Base-by-base conservation (phyloP, 192 early-diverging fungal species). In the Mycoemilia scoparia region DNA sequence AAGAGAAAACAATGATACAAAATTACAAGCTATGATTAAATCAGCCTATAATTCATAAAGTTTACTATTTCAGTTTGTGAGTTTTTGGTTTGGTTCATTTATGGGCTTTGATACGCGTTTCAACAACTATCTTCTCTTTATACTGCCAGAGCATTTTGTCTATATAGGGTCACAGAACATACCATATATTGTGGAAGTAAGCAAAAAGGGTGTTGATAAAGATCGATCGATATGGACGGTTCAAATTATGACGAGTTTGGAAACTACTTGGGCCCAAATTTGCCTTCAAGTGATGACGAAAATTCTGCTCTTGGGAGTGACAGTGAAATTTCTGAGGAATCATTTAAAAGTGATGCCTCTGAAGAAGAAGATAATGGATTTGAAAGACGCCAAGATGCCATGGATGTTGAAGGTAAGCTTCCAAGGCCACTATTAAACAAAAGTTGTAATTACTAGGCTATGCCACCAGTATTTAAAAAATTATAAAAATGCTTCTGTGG, bases 201-300 rank as follows among this genome's bases (percentile, higher is more conserved):
- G 27, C 27, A 28, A 28, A 12, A 28, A 28, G 12, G 12, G 12
- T 28, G 27, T 28, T 28, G 9, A 12, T 10, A 10, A 12, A 28
- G 9, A 9, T 28, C 12, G 27, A 28, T 28, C 9, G 12, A n/a
- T n/a, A 84, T 84, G 81, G 77, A 81, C 42, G 78, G 74, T 44
- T 67, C 72, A 30, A 57, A 76, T 18, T 87, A 84, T 44, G 84
- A 87, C 58, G 84, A 87, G 55, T 88, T 86, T 64, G 92, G 93
- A 39, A 99, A 99, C 71, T 98, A 98, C 66, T 82, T 98, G 57
- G 95, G 95, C 12, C 84, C 89, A 22, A 89, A 96, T 38, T 63
- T 96, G 21, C 80, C 77, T 25, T 48, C 53, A 23, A n/a, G n/a
- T n/a, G n/a, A n/a, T n/a, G n/a, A n/a, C n/a, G n/a, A n/a, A n/a